Conservation (phyloP, 2,329 filamentous ascomycete genomes). For the Cladobotryum mycophilum region DNA sequence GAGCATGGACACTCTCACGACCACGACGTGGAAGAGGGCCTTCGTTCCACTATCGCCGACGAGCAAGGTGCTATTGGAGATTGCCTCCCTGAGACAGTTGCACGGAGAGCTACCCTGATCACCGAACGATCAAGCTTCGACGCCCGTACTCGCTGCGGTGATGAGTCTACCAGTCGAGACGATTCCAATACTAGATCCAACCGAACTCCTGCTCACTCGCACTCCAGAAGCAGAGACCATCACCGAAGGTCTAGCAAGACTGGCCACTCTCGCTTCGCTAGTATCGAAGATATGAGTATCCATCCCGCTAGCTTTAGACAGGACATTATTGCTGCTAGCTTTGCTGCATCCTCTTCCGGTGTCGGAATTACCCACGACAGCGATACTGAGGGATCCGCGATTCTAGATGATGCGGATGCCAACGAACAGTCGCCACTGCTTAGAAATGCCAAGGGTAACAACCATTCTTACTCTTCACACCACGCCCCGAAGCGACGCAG, state of each 20-base stretch:
- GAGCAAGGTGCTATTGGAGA: slow-evolving; percentile 55
- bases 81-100: slow-evolving; percentile 55
- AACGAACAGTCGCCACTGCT: slow-evolving; percentile 45
- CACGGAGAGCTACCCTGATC: slow-evolving; percentile 40
- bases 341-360: slow-evolving; percentile 39
- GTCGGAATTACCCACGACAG: slow-evolving; percentile 50
- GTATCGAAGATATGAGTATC: slow-evolving; percentile 69
- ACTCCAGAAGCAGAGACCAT: slow-evolving; percentile 35
- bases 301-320: slow-evolving; percentile 87
- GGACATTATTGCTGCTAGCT: slow-evolving; percentile 82
- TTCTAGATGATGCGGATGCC: slow-evolving; percentile 37
- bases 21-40: slow-evolving; percentile 46
- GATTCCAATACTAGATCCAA: slow-evolving; percentile 23
- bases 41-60: slow-evolving; percentile 41
- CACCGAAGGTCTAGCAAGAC: slow-evolving; percentile 41
- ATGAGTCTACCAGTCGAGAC: slow-evolving; percentile 20
- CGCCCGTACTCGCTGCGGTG: slow-evolving; percentile 35
- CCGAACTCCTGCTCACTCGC: slow-evolving; percentile 21
- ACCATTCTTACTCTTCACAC: slow-evolving; percentile 16
- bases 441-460: slow-evolving; percentile 29
- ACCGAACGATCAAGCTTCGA: slow-evolving; percentile 22
- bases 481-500: slow-evolving; percentile 25
- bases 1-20: slow-evolving; percentile 26
- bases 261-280: slow-evolving; percentile 54
- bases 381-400: slow-evolving; percentile 41